Evolutionary conservation across 2,329 filamentous ascomycete genomes (phyloP).

Genomic region (Chaetothyriales sp.): DNA sequence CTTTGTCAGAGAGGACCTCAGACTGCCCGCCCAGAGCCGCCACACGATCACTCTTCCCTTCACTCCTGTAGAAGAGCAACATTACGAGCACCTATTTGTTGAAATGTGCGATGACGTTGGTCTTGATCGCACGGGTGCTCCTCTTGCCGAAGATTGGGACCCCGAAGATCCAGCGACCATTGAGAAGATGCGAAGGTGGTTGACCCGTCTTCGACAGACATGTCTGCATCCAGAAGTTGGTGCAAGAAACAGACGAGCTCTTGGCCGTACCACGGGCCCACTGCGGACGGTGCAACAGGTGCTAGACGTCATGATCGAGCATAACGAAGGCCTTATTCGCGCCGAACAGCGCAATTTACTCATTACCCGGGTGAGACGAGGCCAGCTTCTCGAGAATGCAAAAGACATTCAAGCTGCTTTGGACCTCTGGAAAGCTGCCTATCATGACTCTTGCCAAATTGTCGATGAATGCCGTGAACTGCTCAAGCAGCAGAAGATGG

Average conservation of each 20-base stretch:
- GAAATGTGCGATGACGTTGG: constrained; percentile 60
- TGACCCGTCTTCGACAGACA: constrained; percentile 65
- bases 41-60: constrained; percentile 84
- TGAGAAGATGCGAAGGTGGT: constrained; percentile 64
- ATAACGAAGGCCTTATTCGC: constrained; percentile 55
- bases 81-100: constrained; percentile 64
- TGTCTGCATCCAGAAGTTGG: constrained; percentile 78
- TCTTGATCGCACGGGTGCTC: constrained; percentile 50
- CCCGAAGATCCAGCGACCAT: constrained; percentile 43
- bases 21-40: constrained; percentile 68
- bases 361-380: constrained; percentile 49
- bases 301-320: constrained; percentile 79
- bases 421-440: constrained; percentile 51
- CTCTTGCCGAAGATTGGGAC: constrained; percentile 49
- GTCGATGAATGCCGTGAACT: constrained; percentile 53
- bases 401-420: constrained; percentile 55
- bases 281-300: constrained; percentile 77
- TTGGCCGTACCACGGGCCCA: constrained; percentile 53
- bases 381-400: constrained; percentile 68
- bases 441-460: constrained; percentile 33
- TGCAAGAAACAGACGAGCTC: constrained; percentile 47
- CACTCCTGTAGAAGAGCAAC: constrained; percentile 77
- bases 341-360: constrained; percentile 57
- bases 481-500: constrained; percentile 35
- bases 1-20: constrained; percentile 62